A percentile compares a stretch with the other conserved stretches of the same genome.
These are phyloP conservation scores for Acer saccharum DNA, from an alignment of 345 rosid species.

Conservation along the genomic window DNA sequence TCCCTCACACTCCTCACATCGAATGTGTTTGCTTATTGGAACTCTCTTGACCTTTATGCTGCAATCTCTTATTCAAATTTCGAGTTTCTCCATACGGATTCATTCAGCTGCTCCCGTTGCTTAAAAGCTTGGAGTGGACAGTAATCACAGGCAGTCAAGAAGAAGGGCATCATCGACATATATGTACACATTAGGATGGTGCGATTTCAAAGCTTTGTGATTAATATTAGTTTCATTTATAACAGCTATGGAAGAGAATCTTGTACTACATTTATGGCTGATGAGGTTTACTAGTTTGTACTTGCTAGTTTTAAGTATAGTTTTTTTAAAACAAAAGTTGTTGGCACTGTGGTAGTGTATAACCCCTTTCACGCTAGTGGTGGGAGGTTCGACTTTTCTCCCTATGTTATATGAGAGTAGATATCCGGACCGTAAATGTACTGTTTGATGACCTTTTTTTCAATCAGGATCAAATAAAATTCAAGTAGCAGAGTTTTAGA, in stretches of 20 bases:
- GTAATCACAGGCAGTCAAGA: background rate
- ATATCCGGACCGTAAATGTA: too few relatives aligned
- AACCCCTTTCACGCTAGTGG: too few relatives aligned
- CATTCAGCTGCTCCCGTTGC: background rate
- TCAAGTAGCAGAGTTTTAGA: too few relatives aligned
- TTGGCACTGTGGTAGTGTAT: too few relatives aligned
- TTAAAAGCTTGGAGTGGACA: background rate
- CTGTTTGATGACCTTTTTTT: too few relatives aligned
- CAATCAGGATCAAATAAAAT: too few relatives aligned
- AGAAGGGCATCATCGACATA: background rate
- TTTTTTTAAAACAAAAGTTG: too few relatives aligned
- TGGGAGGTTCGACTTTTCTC: too few relatives aligned
- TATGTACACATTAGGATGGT: background rate
- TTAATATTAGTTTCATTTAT: background rate
- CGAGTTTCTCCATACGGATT: background rate
- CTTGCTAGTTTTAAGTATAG: too few relatives aligned
- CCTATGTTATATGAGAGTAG: too few relatives aligned
- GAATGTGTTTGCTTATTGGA: slow-evolving; percentile 86
- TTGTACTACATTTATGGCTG: background rate
- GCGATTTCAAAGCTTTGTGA: background rate
- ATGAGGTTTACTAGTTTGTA: too few relatives aligned
- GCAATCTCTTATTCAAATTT: background rate
- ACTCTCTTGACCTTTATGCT: slow-evolving; percentile 48
- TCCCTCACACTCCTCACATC: slow-evolving; percentile 93
- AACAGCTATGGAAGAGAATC: background rate